Base-by-base conservation (phyloP, 139 green algal species). In the Tetradesmus obliquus region DNA sequence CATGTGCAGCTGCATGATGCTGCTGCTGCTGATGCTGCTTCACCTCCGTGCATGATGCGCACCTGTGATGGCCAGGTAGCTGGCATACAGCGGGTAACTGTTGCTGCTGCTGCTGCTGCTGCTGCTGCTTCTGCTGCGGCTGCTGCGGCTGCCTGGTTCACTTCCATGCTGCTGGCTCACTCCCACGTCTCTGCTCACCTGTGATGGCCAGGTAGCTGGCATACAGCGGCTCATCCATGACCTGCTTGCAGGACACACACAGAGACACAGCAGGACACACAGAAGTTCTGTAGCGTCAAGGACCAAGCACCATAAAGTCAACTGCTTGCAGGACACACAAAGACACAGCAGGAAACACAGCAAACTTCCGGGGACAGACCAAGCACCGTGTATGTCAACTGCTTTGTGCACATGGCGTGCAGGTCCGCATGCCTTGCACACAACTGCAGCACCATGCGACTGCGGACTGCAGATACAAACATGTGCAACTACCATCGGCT, bases 181-280 rank as follows among this genome's bases (percentile, higher is more conserved):
- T 45, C 32, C 32, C 32, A 45, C 32, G 32, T 71, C 9, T 19
- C 60, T 71, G 60, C 60, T 71, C 10, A 13, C 93, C 94, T 5
- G 95, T 95, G 3, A 94, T 80, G 12, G 76, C 88, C 2, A 96
- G 89, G 85, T 95, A 97, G 66, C 84, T 87, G 10, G 95, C 95
- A 66, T 97, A 97, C 15, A 97, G 93, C 0, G 95, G 95, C 80
- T 97, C 95, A 55, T 97, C 95, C 9, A 95, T 76, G 32, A 95
- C 94, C 92, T 96, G 91, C 0, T 87, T 88, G 76, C 94, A 95
- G 5, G 86, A 72, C 94, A 93, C 9, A 95, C 24, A 53, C 82
- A 60, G 84, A 89, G 3, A 91, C 95, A 3, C 90, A 94, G 79
- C 55, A 86, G n/a, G 3, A 54, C 8, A 53, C 74, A 51, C n/a